Evolutionary conservation across 805 yeast genomes (phyloP), one percentile per base, ranked within the genome.

Genomic region (Saccharomyces jurei): DNA sequence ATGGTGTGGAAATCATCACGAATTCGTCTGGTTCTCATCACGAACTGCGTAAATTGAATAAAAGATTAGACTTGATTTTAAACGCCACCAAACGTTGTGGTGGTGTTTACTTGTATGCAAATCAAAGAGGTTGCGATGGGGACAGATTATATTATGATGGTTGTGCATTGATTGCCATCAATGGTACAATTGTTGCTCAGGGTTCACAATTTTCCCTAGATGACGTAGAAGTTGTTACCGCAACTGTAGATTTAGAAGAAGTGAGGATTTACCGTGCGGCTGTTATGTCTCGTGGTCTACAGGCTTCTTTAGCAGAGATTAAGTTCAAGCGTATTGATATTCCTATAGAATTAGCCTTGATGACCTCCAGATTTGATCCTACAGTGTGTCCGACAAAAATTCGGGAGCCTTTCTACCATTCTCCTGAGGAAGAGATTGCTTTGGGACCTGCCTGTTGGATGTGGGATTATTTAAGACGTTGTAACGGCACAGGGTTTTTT

Each of bases 401-500:
- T 1, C 67, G 71, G 25, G 75, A 74, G 4, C 77, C 86, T 48
- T 77, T 77, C 41, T 86, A 86, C 63, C 95, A 87, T 70, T 65
- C 75, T 1, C 97, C 99, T 2, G 96, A 91, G 65, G 97, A 94
- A 71, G 99, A 94, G 71, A 92, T 94, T 60, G 97, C 98, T 0
- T 75, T 88, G 48, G 99, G 99, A 0, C 99, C 99, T 0, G 99
- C 99, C 0, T 94, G 99, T 70, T 94, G 99, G 99, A 71, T 94
- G 59, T 94, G 99, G 99, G 99, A 94, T 70, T 94, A 94, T 66
- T 77, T 94, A 55, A 81, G 99, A 69, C 80, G 99, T 59, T 89
- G 96, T 61, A 82, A 81, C 60, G 87, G 94, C 51, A 89, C 90
- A 0, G 99, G 99, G 0, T 94, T 78, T 68, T 95, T 94, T 71